phyloP scores from a whole-genome alignment of 768 basidiomycete species.

The Hygrophoropsis aurantiaca region DNA sequence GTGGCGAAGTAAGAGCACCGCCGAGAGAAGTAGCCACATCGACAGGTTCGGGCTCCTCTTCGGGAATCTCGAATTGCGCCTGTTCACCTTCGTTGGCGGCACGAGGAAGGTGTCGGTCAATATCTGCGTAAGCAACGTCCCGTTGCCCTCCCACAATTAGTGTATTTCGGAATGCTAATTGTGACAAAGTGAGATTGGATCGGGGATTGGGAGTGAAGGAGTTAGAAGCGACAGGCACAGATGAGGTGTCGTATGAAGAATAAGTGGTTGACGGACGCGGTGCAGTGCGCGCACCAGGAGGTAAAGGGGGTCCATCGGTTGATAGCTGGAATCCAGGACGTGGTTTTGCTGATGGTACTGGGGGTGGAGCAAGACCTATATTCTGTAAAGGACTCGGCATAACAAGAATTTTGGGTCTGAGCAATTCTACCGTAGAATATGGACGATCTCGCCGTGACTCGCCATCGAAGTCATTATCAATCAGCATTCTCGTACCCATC shows the following conservation, averaged over 20 bases:
- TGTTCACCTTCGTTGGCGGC: conserved; percentile 81
- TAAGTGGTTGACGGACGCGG: conserved; percentile 46
- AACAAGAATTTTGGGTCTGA: conserved; percentile 89
- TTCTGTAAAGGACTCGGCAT: conserved; percentile 89
- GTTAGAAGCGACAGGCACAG: conserved; percentile 51
- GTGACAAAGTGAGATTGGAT: conserved; percentile 69
- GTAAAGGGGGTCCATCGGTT: conserved; percentile 75
- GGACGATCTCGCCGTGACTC: conserved; percentile 48
- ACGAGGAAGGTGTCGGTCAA: conserved; percentile 61
- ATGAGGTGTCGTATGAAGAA: conserved; percentile 29
- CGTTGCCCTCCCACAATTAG: conserved; percentile 67
- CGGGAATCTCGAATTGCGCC: conserved; percentile 46
- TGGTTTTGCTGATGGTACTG: conserved; percentile 32
- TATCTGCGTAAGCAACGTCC: conserved; percentile 61
- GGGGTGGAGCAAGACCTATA: conserved; percentile 30
- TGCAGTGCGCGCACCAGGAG: conserved; percentile 65
- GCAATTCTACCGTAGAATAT: conserved; percentile 73
- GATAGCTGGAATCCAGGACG: conserved; percentile 64
- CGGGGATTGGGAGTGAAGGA: conserved; percentile 81
- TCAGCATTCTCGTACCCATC: conserved; percentile 60
- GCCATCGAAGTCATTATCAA: conserved; percentile 49
- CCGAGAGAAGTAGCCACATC: conserved; percentile 29
- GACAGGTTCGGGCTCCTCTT: conserved; percentile 36
- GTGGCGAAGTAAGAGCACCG: conserved; percentile 25
- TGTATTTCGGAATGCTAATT: conserved; percentile 84